A percentile compares a stretch with the other conserved stretches of the same genome.
Conservation (phyloP, 1,284 basidiomycete species). For the Thecaphora frezii region DNA sequence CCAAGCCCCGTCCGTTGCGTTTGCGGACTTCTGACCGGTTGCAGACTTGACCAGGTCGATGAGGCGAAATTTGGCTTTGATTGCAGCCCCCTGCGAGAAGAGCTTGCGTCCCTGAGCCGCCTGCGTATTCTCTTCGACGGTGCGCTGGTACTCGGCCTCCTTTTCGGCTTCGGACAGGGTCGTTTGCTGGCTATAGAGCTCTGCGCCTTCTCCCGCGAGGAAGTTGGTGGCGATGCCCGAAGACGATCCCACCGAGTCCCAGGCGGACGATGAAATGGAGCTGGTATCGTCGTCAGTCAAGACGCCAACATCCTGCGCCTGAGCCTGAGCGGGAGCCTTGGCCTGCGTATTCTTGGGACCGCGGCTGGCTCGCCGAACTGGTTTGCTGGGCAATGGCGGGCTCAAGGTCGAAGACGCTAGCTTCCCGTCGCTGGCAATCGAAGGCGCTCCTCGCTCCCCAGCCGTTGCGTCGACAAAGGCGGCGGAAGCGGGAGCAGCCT, state of each 20-base stretch:
- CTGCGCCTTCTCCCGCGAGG: constrained; percentile 5
- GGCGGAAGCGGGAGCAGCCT: background rate
- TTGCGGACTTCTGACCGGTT: constrained; percentile 1
- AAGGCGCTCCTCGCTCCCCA: background rate
- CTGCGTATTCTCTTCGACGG: constrained; percentile 32
- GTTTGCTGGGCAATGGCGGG: background rate
- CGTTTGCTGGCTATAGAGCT: background rate
- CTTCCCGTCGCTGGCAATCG: background rate
- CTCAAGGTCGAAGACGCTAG: background rate
- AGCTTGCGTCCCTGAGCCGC: constrained; percentile 38
- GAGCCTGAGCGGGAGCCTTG: background rate
- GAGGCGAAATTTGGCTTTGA: constrained; percentile 46
- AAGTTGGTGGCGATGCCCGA: constrained; percentile 20
- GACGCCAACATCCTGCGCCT: background rate
- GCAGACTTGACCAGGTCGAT: constrained; percentile 40
- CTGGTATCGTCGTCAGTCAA: constrained; percentile 31
- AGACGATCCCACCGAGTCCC: constrained; percentile 29
- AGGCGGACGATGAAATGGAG: constrained; percentile 39
- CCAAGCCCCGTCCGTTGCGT: background rate
- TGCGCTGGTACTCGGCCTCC: constrained; percentile 19
- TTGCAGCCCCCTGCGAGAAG: constrained; percentile 44
- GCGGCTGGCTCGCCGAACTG: background rate
- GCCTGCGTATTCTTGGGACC: background rate
- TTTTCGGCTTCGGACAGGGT: constrained; percentile 17
- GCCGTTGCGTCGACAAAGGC: too few relatives aligned